Evolutionary conservation across 495 filamentous ascomycete genomes (phyloP).

Genomic region (Neurospora africana): DNA sequence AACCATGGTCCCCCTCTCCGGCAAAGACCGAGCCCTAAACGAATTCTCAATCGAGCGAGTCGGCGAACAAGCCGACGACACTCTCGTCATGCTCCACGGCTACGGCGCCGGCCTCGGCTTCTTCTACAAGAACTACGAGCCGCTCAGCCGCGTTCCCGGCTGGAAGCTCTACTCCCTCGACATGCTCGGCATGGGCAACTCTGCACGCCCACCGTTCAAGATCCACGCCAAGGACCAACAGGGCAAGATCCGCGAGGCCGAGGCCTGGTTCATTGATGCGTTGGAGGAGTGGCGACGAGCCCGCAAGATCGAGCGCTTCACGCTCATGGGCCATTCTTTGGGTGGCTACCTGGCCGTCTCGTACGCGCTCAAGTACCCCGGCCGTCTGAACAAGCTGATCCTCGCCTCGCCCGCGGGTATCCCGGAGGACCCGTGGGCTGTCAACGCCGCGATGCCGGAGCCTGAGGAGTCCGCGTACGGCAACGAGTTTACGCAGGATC

Average conservation of each 20-base stretch:
- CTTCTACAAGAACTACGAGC: slow-evolving; percentile 96
- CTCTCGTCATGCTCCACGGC: slow-evolving; percentile 94
- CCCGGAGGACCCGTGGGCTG: slow-evolving; percentile 88
- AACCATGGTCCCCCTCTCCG: slow-evolving; percentile 70
- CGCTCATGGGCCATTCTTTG: slow-evolving; percentile 82
- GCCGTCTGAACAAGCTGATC: slow-evolving; percentile 88
- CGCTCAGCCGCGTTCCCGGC: slow-evolving; percentile 59
- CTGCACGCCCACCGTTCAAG: slow-evolving; percentile 69
- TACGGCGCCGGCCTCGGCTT: slow-evolving; percentile 94
- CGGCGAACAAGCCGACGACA: slow-evolving; percentile 64
- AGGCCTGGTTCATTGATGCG: slow-evolving; percentile 93
- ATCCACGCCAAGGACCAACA: slow-evolving; percentile 72
- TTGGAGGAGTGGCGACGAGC: slow-evolving; percentile 90
- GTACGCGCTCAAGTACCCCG: slow-evolving; percentile 93
- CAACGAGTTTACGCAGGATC: slow-evolving; percentile 68
- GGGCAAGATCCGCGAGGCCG: slow-evolving; percentile 78
- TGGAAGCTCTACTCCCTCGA: slow-evolving; percentile 92
- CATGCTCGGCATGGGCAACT: slow-evolving; percentile 89
- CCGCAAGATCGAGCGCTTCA: slow-evolving; percentile 84
- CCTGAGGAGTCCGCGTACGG: slow-evolving; percentile 55
- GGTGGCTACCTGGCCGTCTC: slow-evolving; percentile 91
- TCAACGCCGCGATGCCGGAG: slow-evolving; percentile 70
- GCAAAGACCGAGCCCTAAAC: slow-evolving; percentile 79
- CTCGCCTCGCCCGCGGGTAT: slow-evolving; percentile 89
- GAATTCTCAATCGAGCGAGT: slow-evolving; percentile 85